Percentiles rank a stretch among this genome's conserved stretches.
Conservation (phyloP, 225 moss, liverwort and hornwort genomes). For the Pleurozium schreberi region DNA sequence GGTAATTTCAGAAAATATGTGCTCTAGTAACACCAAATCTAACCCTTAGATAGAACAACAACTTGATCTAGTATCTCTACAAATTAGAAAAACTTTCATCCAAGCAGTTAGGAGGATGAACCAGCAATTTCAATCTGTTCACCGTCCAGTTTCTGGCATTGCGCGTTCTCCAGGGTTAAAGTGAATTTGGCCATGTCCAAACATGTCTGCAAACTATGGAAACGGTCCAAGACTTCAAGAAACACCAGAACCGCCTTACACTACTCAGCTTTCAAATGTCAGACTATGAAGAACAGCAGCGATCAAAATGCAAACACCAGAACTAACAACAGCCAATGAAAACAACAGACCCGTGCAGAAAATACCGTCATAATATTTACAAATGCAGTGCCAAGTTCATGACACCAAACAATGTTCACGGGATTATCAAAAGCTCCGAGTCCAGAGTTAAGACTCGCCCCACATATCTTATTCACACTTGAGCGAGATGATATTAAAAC, state of each 20-base stretch:
- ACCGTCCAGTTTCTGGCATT: too few species aligned
- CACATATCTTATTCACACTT: constrained; percentile 20
- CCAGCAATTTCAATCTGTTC: too few species aligned
- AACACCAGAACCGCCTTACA: background rate
- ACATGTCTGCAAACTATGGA: background rate
- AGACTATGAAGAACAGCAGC: background rate
- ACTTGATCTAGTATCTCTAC: too few species aligned
- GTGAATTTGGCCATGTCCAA: background rate
- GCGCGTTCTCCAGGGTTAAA: too few species aligned
- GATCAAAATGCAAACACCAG: background rate
- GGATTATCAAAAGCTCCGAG: background rate
- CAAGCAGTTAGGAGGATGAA: too few species aligned
- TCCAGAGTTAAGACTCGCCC: background rate
- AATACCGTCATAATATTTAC: background rate
- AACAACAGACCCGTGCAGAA: background rate
- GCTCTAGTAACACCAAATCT: too few species aligned
- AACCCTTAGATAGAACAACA: too few species aligned
- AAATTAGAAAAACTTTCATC: too few species aligned
- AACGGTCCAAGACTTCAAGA: background rate
- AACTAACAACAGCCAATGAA: background rate
- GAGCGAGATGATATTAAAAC: background rate
- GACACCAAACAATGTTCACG: constrained; percentile 24
- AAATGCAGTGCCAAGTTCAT: constrained; percentile 25
- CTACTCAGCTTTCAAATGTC: background rate
- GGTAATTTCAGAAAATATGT: too few species aligned